These are phyloP conservation scores for Calendula officinalis DNA, from an alignment of 129 eudicot genomes.

Conservation along the genomic window DNA sequence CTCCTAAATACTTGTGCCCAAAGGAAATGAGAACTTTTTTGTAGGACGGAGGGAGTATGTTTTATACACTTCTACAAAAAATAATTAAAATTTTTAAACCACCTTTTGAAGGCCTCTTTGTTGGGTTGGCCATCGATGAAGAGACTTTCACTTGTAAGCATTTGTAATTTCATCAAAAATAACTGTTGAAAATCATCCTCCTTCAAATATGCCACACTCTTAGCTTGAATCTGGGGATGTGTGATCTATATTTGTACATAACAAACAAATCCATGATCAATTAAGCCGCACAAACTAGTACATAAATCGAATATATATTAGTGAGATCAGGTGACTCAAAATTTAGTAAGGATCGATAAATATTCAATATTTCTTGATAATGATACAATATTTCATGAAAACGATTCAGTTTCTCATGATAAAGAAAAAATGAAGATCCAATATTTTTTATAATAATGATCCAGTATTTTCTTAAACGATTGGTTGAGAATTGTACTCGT, in stretches of 20 bases:
- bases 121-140: not conserved
- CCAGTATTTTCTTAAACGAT: too few species aligned
- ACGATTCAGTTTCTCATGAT: too few species aligned
- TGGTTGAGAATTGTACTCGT: too few species aligned
- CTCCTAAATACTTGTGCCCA: too few species aligned
- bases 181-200: not conserved
- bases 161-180: conserved; percentile 4
- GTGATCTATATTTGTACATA: not conserved
- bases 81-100: not conserved
- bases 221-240: conserved; percentile 8
- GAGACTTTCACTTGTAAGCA: not conserved
- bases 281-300: not conserved
- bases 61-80: not conserved
- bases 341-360: too few species aligned
- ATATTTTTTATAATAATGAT: too few species aligned
- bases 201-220: conserved; percentile 12
- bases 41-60: too few species aligned
- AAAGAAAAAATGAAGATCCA: too few species aligned
- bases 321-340: too few species aligned
- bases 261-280: not conserved
- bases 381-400: too few species aligned
- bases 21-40: too few species aligned
- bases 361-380: too few species aligned
- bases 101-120: conserved; percentile 5
- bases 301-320: not conserved